Evolutionary conservation across 1,139 yeast species (phyloP), one percentile per base, ranked within the genome.

Genomic region (Candida dubliniensis): DNA sequence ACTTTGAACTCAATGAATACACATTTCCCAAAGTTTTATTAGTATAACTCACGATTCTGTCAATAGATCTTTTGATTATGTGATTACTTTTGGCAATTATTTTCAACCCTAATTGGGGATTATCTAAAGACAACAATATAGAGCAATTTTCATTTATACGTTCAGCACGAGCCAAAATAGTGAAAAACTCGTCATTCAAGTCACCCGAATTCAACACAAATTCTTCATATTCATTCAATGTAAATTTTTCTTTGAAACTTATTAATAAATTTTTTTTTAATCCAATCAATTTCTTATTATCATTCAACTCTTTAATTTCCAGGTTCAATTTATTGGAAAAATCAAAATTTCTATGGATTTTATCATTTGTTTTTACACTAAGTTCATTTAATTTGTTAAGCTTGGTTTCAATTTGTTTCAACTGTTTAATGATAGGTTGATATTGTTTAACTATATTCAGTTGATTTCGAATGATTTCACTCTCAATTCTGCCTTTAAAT

Each of bases 151-250:
- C 75, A 56, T 83, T 81, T 25, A 90, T 84, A 27, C 59, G 58
- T 53, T 84, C 83, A 11, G 88, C 84, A 55, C 82, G 84, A 18
- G 67, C 64, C 38, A 91, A 67, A 1, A 81, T 76, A 7, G 58
- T 57, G 54, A 89, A 88, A 59, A 86, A 90, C 35, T 81, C 86
- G 2, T 68, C 67, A 47, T 79, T 77, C 57, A 74, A 53, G 47
- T 68, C 68, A 43, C 76, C 61, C 47, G 60, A 72, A 18, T 63
- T 59, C 36, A 84, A 61, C 9, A 74, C 64, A 56, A 74, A 84
- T 47, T 82, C 85, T 54, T 93, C 97, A 46, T 81, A 77, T 50
- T 84, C 93, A 38, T 77, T 78, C 37, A 93, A 62, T 0, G 91
- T 80, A 59, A 87, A 89, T 46, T 80, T 78, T 4, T 74, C 69